Conservation (phyloP, 768 basidiomycete species). For the Pulveroboletus sp. region DNA sequence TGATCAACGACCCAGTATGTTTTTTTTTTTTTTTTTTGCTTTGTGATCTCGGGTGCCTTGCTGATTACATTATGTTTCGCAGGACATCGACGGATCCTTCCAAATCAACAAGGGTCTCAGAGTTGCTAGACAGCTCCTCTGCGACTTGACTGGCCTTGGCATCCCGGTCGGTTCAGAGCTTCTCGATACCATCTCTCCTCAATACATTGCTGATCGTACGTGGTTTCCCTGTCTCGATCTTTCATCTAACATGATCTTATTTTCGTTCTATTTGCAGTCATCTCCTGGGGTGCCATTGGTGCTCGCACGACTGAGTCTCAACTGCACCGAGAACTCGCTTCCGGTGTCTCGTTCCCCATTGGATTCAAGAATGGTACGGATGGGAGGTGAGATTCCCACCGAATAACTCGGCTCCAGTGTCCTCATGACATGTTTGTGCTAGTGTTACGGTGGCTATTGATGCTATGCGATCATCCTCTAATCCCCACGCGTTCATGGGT, state of each 20-base stretch:
- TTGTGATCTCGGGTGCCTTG: background rate
- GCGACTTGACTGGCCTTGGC: constrained; percentile 84
- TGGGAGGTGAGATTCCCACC: constrained; percentile 50
- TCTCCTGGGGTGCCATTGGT: constrained; percentile 94
- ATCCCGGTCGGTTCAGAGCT: constrained; percentile 94
- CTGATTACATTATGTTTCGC: background rate
- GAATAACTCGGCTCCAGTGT: background rate
- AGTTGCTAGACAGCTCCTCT: constrained; percentile 81
- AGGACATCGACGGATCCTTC: constrained; percentile 90
- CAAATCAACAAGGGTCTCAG: constrained; percentile 95
- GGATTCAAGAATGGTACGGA: constrained; percentile 99
- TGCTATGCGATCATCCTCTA: constrained; percentile 88
- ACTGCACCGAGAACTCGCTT: constrained; percentile 93
- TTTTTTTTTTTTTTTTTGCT: background rate
- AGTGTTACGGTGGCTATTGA: constrained; percentile 89
- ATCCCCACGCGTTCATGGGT: constrained; percentile 96
- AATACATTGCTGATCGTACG: constrained; percentile 74
- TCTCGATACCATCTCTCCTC: constrained; percentile 80
- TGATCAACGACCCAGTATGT: constrained; percentile 77
- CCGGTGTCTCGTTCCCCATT: constrained; percentile 95
- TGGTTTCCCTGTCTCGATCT: background rate
- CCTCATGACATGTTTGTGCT: constrained; percentile 1
- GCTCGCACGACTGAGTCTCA: constrained; percentile 97
- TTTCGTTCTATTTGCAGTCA: constrained; percentile 37
- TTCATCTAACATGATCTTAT: background rate